A percentile compares a stretch with the other conserved stretches of the same genome.
phyloP scores from a whole-genome alignment of 1,284 basidiomycete species.

The Afroboletus lepidellus region DNA sequence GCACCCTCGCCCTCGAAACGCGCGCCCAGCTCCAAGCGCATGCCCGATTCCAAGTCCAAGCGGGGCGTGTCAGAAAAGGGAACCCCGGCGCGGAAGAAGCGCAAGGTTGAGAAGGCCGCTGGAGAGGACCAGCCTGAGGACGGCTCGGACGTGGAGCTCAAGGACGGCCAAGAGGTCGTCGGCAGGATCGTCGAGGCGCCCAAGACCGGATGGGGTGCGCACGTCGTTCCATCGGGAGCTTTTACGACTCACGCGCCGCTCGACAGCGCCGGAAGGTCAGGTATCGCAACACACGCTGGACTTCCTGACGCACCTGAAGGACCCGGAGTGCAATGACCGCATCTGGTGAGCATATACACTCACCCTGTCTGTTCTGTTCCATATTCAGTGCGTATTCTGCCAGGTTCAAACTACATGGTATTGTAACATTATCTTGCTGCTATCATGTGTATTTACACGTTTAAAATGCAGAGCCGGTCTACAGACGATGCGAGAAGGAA shows the following conservation, averaged over 20 bases:
- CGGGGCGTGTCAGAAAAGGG: conserved; percentile 3
- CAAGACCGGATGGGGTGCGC: conserved; percentile 72
- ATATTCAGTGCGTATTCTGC: not conserved
- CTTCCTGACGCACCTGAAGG: conserved; percentile 69
- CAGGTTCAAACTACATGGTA: conserved; percentile 79
- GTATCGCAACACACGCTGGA: conserved; percentile 83
- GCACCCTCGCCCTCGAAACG: conserved; percentile 8
- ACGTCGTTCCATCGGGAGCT: not conserved
- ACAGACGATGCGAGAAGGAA: conserved; percentile 80
- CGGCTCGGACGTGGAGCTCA: conserved; percentile 42
- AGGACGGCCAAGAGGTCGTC: conserved; percentile 70
- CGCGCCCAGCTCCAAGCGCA: conserved; percentile 2
- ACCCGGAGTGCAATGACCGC: conserved; percentile 81
- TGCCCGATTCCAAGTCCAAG: not conserved
- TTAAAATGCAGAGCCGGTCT: conserved; percentile 66
- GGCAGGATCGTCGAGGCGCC: conserved; percentile 73
- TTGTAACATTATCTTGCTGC: not conserved
- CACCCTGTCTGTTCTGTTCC: not conserved
- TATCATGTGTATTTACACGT: not conserved
- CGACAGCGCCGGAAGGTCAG: conserved; percentile 76
- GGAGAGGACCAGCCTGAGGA: conserved; percentile 39
- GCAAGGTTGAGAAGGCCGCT: conserved; percentile 22
- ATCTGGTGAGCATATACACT: conserved; percentile 58
- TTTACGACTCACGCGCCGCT: not conserved
- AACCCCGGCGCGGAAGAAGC: conserved; percentile 22